Percentiles rank a stretch among this genome's conserved stretches.
Conservation (phyloP, 2,329 filamentous ascomycete species). For the Monosporascus sp. region DNA sequence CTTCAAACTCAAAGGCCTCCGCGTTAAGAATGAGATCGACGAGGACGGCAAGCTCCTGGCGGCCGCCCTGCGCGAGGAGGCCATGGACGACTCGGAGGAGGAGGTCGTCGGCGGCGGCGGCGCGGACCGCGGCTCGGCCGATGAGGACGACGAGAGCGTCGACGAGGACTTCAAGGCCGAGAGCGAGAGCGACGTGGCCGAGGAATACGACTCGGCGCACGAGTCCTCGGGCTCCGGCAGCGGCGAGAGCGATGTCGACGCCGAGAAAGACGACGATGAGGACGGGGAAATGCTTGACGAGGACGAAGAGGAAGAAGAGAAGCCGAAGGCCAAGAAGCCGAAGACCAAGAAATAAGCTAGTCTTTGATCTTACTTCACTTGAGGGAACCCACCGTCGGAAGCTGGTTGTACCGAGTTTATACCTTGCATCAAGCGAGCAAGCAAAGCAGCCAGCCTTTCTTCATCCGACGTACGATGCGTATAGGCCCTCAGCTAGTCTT, state of each 20-base stretch:
- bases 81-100: constrained; percentile 78
- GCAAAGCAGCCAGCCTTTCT: no score
- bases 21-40: constrained; percentile 97
- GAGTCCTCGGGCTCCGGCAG: constrained; percentile 74
- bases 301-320: constrained; percentile 33
- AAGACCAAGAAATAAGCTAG: constrained; percentile 23
- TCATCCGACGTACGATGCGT: no score
- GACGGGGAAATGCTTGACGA: constrained; percentile 23
- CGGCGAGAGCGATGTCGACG: constrained; percentile 57
- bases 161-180: constrained; percentile 95
- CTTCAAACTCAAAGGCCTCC: constrained; percentile 91
- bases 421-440: no score
- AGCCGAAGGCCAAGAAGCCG: constrained; percentile 40
- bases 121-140: constrained; percentile 81
- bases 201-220: constrained; percentile 90
- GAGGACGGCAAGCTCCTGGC: constrained; percentile 81
- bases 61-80: constrained; percentile 77
- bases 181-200: constrained; percentile 89
- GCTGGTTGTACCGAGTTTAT: no score
- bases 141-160: constrained; percentile 91
- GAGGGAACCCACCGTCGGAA: no score
- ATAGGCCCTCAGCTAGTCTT: no score
- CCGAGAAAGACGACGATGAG: constrained; percentile 42
- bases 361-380: not conserved
- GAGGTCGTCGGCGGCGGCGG: constrained; percentile 63